These are phyloP conservation scores for Rhizopogon rudus DNA, from an alignment of 768 basidiomycete species.

Conservation along the genomic window DNA sequence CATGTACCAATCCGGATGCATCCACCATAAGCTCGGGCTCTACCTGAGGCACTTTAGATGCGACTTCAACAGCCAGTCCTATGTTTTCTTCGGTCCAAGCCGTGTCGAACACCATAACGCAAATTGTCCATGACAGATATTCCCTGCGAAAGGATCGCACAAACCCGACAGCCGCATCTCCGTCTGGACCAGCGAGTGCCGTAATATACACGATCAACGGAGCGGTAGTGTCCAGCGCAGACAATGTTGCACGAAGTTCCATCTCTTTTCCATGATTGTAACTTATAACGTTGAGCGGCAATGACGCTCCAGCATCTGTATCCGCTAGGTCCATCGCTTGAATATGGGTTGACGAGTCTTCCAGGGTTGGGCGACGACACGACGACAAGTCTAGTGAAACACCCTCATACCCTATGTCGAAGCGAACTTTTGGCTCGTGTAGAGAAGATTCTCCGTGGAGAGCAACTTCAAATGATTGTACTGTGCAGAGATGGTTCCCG, in stretches of 20 bases:
- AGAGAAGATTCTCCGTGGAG: neutral
- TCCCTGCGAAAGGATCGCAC: conserved; percentile 25
- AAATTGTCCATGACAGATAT: conserved; percentile 25
- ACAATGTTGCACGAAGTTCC: neutral
- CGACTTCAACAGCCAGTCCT: neutral
- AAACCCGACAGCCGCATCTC: conserved; percentile 28
- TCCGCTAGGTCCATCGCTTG: neutral
- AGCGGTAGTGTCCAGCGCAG: conserved; percentile 3
- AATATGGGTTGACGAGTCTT: neutral
- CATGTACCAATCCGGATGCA: neutral
- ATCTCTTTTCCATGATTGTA: neutral
- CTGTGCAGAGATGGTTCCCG: neutral
- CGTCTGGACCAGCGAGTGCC: conserved; percentile 23
- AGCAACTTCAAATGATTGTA: neutral
- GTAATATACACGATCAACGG: conserved; percentile 23
- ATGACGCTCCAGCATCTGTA: neutral
- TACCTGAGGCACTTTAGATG: neutral
- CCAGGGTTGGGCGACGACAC: neutral
- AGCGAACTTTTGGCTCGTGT: neutral
- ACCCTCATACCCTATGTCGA: neutral
- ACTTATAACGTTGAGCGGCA: neutral
- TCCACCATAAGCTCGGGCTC: neutral
- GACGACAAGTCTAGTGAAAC: neutral
- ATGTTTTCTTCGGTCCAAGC: neutral
- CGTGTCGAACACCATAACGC: conserved; percentile 22